Conservation (phyloP, 2,329 filamentous ascomycete species). For the Emericellopsis cladophorae region DNA sequence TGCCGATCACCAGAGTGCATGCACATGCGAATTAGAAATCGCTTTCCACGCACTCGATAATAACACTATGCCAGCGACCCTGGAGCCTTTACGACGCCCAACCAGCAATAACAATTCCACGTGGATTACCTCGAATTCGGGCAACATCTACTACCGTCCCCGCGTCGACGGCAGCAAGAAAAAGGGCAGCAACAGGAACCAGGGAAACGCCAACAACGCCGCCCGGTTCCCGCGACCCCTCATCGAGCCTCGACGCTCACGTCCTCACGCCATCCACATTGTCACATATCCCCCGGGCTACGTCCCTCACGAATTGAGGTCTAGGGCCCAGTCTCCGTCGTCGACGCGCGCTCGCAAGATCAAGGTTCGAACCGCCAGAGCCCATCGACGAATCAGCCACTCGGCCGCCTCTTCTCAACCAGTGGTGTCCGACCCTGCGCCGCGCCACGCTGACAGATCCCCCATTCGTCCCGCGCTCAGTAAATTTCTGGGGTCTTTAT, state of each 20-base stretch:
- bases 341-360: conserved; percentile 3
- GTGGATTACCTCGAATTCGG: conserved; percentile 10
- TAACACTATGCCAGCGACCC: conserved; percentile 4
- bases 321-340: conserved; percentile 11
- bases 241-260: conserved; percentile 23
- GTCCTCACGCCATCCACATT: conserved; percentile 28
- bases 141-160: conserved; percentile 16
- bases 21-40: not conserved
- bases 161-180: conserved; percentile 2
- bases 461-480: conserved; percentile 4
- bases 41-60: not conserved
- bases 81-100: conserved; percentile 1
- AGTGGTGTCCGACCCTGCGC: no score
- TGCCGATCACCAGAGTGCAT: not conserved
- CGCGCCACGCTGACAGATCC: not conserved
- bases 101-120: not conserved
- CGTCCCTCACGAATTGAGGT: conserved; percentile 30
- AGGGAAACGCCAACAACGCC: not conserved
- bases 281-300: conserved; percentile 27
- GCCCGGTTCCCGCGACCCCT: conserved; percentile 20
- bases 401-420: not conserved
- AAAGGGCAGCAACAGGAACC: not conserved
- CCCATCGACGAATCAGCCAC: conserved; percentile 1
- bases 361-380: conserved; percentile 3
- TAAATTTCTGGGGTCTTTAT: conserved; percentile 6